Evolutionary conservation across 2,329 filamentous ascomycete genomes (phyloP).

Genomic region (Aspergillus tamarii): DNA sequence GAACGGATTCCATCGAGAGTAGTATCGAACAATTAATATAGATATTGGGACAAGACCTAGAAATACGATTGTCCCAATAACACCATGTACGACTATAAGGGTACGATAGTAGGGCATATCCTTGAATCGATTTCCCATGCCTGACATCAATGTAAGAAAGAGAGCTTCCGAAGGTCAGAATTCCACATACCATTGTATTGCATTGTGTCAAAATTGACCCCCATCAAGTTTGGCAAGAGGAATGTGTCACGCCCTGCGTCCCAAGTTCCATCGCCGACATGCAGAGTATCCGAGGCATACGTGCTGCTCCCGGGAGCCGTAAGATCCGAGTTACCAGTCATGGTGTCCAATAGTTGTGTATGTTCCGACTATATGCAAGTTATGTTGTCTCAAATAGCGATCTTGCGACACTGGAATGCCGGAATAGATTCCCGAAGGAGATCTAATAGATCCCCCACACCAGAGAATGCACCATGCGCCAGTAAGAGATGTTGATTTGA

Average conservation of each 20-base stretch:
- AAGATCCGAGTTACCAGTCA: slow-evolving; percentile 45
- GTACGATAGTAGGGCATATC: slow-evolving; percentile 61
- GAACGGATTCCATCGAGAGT: slow-evolving; percentile 56
- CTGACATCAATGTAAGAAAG: slow-evolving; percentile 39
- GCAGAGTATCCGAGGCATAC: slow-evolving; percentile 64
- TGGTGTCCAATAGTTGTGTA: slow-evolving; percentile 20
- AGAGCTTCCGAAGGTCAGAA: background rate
- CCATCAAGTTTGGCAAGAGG: slow-evolving; percentile 65
- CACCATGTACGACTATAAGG: slow-evolving; percentile 62
- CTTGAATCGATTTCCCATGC: slow-evolving; percentile 69
- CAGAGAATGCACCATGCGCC: slow-evolving; percentile 49
- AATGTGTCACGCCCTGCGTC: slow-evolving; percentile 64
- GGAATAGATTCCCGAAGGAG: slow-evolving; percentile 39
- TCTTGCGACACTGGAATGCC: slow-evolving; percentile 43
- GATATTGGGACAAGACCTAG: slow-evolving; percentile 62
- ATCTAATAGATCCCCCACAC: slow-evolving; percentile 49
- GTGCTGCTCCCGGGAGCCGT: slow-evolving; percentile 63
- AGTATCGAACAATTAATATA: slow-evolving; percentile 64
- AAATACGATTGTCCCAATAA: slow-evolving; percentile 64
- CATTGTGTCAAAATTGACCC: slow-evolving; percentile 68
- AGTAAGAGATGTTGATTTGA: slow-evolving; percentile 19
- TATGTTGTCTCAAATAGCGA: slow-evolving; percentile 15
- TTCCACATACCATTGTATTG: slow-evolving; percentile 63
- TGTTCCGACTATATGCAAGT: slow-evolving; percentile 10
- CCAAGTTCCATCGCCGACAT: slow-evolving; percentile 70